phyloP scores from a whole-genome alignment of 225 moss, liverwort and hornwort genomes.

The Physcomitrellopsis africana region DNA sequence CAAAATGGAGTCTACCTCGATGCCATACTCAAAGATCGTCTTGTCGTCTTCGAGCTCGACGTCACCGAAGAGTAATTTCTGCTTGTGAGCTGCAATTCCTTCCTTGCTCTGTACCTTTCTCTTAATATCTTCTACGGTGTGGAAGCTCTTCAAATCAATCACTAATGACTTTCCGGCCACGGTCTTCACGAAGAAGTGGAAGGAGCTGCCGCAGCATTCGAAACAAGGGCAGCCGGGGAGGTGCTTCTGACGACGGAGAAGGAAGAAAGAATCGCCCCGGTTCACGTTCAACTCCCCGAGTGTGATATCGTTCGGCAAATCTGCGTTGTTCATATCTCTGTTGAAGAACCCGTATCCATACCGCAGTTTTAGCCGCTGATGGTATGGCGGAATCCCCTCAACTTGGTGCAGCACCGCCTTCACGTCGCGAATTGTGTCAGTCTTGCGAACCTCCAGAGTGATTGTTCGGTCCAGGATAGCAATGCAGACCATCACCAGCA shows the following conservation, averaged over 20 bases:
- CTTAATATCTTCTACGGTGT: slow-evolving; percentile 48
- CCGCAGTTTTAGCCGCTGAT: slow-evolving; percentile 50
- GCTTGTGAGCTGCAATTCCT: slow-evolving; percentile 49
- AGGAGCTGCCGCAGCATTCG: slow-evolving; percentile 53
- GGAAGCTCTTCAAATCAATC: slow-evolving; percentile 52
- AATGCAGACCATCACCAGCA: slow-evolving; percentile 46
- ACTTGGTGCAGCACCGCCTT: slow-evolving; percentile 50
- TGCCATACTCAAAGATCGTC: slow-evolving; percentile 50
- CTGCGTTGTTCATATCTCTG: slow-evolving; percentile 56
- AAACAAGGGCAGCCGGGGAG: slow-evolving; percentile 42
- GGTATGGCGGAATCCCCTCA: slow-evolving; percentile 53
- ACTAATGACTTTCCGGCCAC: slow-evolving; percentile 53
- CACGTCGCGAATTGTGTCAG: slow-evolving; percentile 46
- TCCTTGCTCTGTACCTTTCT: slow-evolving; percentile 54
- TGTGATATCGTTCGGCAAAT: slow-evolving; percentile 34
- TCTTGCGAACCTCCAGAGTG: slow-evolving; percentile 46
- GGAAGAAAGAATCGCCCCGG: slow-evolving; percentile 56
- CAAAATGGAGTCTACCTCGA: slow-evolving; percentile 59
- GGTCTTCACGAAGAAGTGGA: slow-evolving; percentile 61
- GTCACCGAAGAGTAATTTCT: slow-evolving; percentile 46
- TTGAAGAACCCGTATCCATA: slow-evolving; percentile 55
- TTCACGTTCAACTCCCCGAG: slow-evolving; percentile 42
- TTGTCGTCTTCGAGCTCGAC: slow-evolving; percentile 52
- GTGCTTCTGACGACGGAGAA: slow-evolving; percentile 44
- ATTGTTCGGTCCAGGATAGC: slow-evolving; percentile 53